These are phyloP conservation scores for Huiozyma naganishii DNA, from an alignment of 805 yeast genomes.

Conservation along the genomic window DNA sequence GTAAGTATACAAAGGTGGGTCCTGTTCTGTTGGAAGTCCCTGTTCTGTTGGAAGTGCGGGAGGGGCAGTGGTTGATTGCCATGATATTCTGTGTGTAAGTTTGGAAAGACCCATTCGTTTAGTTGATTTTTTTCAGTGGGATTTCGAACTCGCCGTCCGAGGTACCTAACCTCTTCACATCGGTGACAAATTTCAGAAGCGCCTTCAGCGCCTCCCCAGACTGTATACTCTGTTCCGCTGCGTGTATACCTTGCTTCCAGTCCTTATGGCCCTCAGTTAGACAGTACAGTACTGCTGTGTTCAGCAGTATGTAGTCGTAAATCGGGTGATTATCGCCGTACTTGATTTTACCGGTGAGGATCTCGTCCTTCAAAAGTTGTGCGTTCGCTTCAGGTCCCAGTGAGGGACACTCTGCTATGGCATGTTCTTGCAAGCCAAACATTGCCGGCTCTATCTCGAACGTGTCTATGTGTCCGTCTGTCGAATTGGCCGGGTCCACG, in stretches of 20 bases:
- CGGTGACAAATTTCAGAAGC: conserved; percentile 37
- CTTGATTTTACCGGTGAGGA: conserved; percentile 34
- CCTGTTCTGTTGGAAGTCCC: too few relatives aligned
- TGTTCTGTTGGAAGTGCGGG: too few relatives aligned
- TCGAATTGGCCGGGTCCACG: conserved; percentile 29
- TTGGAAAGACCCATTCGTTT: too few relatives aligned
- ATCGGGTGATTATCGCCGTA: conserved; percentile 48
- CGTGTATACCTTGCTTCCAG: conserved; percentile 70
- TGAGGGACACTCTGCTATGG: conserved; percentile 56
- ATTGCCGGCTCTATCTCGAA: conserved; percentile 55
- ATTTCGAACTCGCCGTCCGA: not conserved
- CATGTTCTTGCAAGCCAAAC: conserved; percentile 71
- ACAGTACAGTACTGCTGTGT: conserved; percentile 79
- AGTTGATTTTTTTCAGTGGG: not conserved
- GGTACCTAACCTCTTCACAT: conserved; percentile 2
- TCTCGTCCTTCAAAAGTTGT: conserved; percentile 30
- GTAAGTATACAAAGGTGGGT: too few relatives aligned
- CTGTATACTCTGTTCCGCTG: conserved; percentile 58
- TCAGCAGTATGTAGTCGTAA: conserved; percentile 82
- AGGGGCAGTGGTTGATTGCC: too few relatives aligned
- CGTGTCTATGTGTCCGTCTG: conserved; percentile 28
- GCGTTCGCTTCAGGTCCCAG: conserved; percentile 90
- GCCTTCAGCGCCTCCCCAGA: conserved; percentile 59
- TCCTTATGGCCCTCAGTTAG: conserved; percentile 54
- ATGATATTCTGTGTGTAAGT: too few relatives aligned